Evolutionary conservation across 805 yeast genomes (phyloP).

Genomic region (Saccharomycopsis babjevae): DNA sequence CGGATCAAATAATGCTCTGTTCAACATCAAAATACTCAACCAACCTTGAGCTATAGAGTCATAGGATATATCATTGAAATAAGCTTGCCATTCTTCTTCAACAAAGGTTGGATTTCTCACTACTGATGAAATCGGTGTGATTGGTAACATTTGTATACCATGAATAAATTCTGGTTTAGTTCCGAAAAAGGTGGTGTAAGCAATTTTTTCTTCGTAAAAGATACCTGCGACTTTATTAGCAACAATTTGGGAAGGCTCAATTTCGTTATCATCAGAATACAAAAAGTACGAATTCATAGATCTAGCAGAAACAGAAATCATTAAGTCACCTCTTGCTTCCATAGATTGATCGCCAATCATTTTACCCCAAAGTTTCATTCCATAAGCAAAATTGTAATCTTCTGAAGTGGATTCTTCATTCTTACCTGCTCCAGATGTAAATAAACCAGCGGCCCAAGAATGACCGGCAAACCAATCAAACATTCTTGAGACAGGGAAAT

Average conservation of each 20-base stretch:
- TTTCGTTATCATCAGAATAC: conserved; percentile 35
- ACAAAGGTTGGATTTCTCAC: conserved; percentile 45
- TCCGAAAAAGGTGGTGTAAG: conserved; percentile 67
- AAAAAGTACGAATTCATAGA: conserved; percentile 49
- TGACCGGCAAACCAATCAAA: conserved; percentile 72
- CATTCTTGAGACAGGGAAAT: conserved; percentile 54
- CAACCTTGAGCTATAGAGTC: conserved; percentile 44
- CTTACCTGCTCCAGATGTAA: conserved; percentile 54
- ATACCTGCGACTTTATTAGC: conserved; percentile 61
- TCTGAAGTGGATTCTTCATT: conserved; percentile 66
- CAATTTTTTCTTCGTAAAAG: conserved; percentile 60
- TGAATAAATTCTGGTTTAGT: conserved; percentile 51
- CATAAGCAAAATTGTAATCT: conserved; percentile 61
- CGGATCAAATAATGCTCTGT: conserved; percentile 69
- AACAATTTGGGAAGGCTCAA: conserved; percentile 41
- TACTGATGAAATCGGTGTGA: conserved; percentile 50
- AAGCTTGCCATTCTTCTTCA: conserved; percentile 49
- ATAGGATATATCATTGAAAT: conserved; percentile 30
- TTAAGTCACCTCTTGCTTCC: conserved; percentile 46
- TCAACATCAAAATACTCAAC: conserved; percentile 56
- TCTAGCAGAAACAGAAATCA: conserved; percentile 44
- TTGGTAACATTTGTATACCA: conserved; percentile 73
- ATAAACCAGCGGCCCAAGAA: conserved; percentile 65
- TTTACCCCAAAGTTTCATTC: conserved; percentile 58
- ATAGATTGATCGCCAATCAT: conserved; percentile 43